A percentile compares a stretch with the other conserved stretches of the same genome.
These are phyloP conservation scores for Juglanconis juglandina DNA, from an alignment of 2,329 filamentous ascomycete species.

Conservation along the genomic window DNA sequence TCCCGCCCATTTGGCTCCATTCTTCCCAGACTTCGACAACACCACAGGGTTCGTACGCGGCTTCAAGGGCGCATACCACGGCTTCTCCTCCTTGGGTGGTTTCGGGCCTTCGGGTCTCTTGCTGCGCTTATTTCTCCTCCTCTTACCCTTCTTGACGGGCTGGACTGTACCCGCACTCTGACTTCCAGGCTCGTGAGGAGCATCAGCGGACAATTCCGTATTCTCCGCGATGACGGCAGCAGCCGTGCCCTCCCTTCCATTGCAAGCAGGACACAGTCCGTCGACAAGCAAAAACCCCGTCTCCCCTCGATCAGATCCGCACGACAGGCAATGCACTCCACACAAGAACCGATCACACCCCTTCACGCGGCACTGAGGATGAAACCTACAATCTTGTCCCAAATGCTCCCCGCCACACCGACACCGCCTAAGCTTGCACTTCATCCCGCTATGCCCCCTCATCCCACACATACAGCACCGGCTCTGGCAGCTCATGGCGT, in stretches of 20 bases:
- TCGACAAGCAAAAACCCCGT: conserved; percentile 27
- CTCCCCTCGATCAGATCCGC: conserved; percentile 21
- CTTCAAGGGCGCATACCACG: conserved; percentile 10
- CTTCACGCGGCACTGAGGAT: conserved; percentile 30
- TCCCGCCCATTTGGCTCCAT: not conserved
- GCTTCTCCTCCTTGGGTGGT: conserved; percentile 9
- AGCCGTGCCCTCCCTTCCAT: conserved; percentile 9
- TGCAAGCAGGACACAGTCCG: conserved; percentile 28
- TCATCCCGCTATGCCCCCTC: conserved; percentile 32
- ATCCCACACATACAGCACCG: conserved; percentile 43
- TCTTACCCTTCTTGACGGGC: not conserved
- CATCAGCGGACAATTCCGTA: too few species aligned
- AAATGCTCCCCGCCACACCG: conserved; percentile 35
- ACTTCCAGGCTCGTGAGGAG: not conserved
- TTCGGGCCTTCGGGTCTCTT: conserved; percentile 4
- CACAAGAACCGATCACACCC: conserved; percentile 33
- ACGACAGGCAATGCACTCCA: conserved; percentile 34
- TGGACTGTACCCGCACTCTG: not conserved
- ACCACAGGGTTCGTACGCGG: conserved; percentile 9
- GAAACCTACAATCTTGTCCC: conserved; percentile 38
- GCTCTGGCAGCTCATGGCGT: conserved; percentile 34
- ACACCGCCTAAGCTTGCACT: conserved; percentile 33
- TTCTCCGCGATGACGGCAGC: not conserved
- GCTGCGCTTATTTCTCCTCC: not conserved
- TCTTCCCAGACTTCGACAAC: conserved; percentile 10